phyloP scores from a whole-genome alignment of 805 yeast genomes.

The Hanseniaspora mollemarum region DNA sequence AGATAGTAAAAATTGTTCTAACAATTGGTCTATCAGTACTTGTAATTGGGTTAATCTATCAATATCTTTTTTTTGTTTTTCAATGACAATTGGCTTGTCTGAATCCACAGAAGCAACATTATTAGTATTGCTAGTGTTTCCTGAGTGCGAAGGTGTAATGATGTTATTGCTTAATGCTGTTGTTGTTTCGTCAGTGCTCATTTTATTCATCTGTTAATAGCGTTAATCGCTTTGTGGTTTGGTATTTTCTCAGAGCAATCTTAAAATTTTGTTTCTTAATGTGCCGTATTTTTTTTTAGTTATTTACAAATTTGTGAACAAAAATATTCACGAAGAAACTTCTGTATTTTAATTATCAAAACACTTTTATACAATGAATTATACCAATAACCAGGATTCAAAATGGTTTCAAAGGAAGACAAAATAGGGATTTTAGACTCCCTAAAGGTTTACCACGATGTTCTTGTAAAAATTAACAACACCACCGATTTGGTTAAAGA shows the following conservation, averaged over 20 bases:
- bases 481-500: neutral
- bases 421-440: neutral
- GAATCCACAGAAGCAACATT: neutral
- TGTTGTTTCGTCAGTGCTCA: neutral
- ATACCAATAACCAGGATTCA: too few species aligned
- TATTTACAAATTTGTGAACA: too few species aligned
- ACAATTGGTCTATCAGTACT: constrained; percentile 65
- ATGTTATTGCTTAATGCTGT: neutral
- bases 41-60: constrained; percentile 87
- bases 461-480: constrained; percentile 3
- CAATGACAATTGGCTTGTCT: neutral
- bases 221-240: neutral
- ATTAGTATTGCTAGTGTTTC: neutral
- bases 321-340: too few species aligned
- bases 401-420: neutral
- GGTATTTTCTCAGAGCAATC: neutral
- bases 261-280: too few species aligned
- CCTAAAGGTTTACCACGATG: constrained; percentile 8
- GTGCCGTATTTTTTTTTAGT: too few species aligned
- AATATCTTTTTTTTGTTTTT: constrained; percentile 38
- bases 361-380: too few species aligned
- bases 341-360: too few species aligned
- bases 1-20: constrained; percentile 71
- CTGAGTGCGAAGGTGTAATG: neutral
- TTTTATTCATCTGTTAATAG: neutral